Evolutionary conservation across 129 eudicot species (phyloP), one percentile per base, ranked within the genome.

Genomic region (Logfia minima): DNA sequence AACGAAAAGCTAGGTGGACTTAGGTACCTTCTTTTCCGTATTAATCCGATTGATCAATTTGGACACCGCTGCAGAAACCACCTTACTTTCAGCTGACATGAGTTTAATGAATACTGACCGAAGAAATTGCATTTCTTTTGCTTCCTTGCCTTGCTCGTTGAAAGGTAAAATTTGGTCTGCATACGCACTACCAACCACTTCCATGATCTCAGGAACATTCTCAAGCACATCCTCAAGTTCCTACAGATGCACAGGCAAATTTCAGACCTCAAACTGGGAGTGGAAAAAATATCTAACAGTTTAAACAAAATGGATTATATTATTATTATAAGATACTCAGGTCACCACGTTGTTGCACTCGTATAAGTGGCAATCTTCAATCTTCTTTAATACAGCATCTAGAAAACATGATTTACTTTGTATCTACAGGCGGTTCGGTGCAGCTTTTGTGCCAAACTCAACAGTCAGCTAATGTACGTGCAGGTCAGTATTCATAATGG

Each of bases 161-260:
- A 79, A 39, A 21, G 71, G 69, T 29, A 87, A 74, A 10, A 89
- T 84, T 86, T 76, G 88, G 61, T 84, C 83, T 0, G 77, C 77
- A 73, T 70, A 71, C 63, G 85, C 76, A 71, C 45, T 67, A 69
- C 97, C 97, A 71, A 91, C 93, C 80, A 91, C 87, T 79, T 87
- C 93, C 78, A 51, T 81, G 70, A 94, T 87, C 86, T 94, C 98
- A 8, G 97, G 98, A 78, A 89, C 88, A 78, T 64, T 70, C 22
- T 75, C 87, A 63, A 91, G 87, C 77, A 91, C 90, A 61, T 6
- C 79, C 82, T 86, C 84, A 28, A 94, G 89, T 66, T 94, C 98
- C 98, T 94, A 67, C 1, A 66, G 59, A 70, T 13, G 62, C 8
- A 65, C 34, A 65, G 52, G 8, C 8, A 28, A 31, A 29, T 31